Percentiles rank a stretch among this genome's conserved stretches.
phyloP scores from a whole-genome alignment of 2,329 filamentous ascomycete species.

The Paracoccidioides brasiliensis region DNA sequence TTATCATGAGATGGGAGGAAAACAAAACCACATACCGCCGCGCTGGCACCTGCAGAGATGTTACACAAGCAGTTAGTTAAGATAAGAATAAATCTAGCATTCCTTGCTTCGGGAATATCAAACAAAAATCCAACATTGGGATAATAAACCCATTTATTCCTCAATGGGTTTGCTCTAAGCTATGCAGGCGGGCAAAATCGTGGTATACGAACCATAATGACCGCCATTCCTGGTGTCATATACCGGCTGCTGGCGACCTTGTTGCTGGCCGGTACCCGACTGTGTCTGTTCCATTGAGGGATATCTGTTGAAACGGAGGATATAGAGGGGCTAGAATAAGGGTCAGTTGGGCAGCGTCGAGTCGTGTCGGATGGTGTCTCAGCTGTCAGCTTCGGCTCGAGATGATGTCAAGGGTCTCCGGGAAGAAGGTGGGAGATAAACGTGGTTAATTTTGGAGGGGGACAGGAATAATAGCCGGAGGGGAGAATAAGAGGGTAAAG shows the following conservation, averaged over 20 bases:
- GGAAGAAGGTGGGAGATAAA: neutral
- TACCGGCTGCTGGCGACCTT: constrained; percentile 38
- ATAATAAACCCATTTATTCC: neutral
- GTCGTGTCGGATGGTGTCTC: neutral
- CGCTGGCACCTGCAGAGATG: constrained; percentile 47
- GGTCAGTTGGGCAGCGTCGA: neutral
- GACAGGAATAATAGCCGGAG: neutral
- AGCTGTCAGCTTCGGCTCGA: neutral
- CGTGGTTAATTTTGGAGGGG: neutral
- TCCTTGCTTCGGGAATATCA: neutral
- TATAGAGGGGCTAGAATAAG: neutral
- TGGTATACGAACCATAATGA: constrained; percentile 53
- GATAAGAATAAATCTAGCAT: neutral
- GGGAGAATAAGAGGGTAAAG: neutral
- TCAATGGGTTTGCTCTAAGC: neutral
- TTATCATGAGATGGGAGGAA: neutral
- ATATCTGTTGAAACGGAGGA: neutral
- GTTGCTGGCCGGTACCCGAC: constrained; percentile 5
- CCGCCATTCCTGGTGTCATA: constrained; percentile 64
- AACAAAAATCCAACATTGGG: neutral
- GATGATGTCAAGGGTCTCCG: neutral
- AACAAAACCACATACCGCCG: constrained; percentile 43
- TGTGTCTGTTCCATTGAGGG: constrained; percentile 7
- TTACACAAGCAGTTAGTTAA: constrained; percentile 2
- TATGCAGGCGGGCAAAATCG: neutral